Percentiles rank a stretch among this genome's conserved stretches.
phyloP scores from a whole-genome alignment of 495 filamentous ascomycete species.

The Friedmanniomyces simplex region DNA sequence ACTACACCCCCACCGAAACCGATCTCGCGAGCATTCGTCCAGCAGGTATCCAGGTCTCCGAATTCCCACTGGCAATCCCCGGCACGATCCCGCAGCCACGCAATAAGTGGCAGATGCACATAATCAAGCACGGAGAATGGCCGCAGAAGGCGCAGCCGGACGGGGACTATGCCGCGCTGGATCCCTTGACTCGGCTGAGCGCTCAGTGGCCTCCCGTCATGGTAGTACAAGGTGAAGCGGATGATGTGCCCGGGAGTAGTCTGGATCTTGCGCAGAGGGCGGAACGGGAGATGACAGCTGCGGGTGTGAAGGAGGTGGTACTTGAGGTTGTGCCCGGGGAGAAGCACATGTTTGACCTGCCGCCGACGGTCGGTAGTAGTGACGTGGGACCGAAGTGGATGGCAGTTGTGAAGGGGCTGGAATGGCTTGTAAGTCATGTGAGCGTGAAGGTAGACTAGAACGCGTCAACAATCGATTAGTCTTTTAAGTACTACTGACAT shows the following conservation, averaged over 20 bases:
- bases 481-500: too few relatives aligned
- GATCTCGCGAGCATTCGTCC: constrained; percentile 1
- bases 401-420: constrained; percentile 7
- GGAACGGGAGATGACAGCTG: constrained; percentile 2
- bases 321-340: constrained; percentile 9
- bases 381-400: constrained; percentile 13
- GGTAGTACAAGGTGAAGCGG: constrained; percentile 12
- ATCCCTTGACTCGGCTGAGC: constrained; percentile 9
- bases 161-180: constrained; percentile 1
- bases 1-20: constrained; percentile 5
- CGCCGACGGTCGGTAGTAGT: constrained; percentile 2
- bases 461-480: too few relatives aligned
- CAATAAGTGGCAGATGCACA: constrained; percentile 14
- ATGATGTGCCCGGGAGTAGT: constrained; percentile 7
- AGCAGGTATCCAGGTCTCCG: neutral
- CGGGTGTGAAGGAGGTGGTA: constrained; percentile 3
- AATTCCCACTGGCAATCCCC: neutral
- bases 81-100: constrained; percentile 5
- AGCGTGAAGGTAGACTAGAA: too few relatives aligned
- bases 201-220: constrained; percentile 8
- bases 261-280: neutral
- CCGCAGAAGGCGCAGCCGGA: constrained; percentile 7
- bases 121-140: constrained; percentile 10
- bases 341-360: constrained; percentile 11
- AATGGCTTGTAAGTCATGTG: constrained; percentile 10